Conservation (phyloP, 768 basidiomycete species). For the Boletus tylopilopsis region DNA sequence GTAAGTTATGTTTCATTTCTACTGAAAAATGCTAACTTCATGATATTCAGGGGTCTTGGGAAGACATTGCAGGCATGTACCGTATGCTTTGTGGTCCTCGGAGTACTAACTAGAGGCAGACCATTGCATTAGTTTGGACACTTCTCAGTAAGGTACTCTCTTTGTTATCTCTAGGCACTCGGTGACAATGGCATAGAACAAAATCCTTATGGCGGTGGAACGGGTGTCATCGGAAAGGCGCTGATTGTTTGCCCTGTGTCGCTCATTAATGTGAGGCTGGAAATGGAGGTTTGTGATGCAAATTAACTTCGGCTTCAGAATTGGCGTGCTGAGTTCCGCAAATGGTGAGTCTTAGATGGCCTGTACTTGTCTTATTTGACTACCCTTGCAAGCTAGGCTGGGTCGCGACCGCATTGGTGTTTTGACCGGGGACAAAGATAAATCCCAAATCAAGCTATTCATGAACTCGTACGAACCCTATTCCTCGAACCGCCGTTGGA, state of each 20-base stretch:
- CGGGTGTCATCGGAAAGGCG: constrained; percentile 65
- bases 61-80: constrained; percentile 77
- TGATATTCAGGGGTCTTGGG: constrained; percentile 79
- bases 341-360: constrained; percentile 66
- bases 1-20: constrained; percentile 36
- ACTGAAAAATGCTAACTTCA: constrained; percentile 9
- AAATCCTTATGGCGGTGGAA: constrained; percentile 65
- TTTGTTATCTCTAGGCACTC: constrained; percentile 2
- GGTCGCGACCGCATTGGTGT: constrained; percentile 55
- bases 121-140: constrained; percentile 91
- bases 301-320: constrained; percentile 48
- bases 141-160: constrained; percentile 66
- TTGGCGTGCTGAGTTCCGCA: constrained; percentile 93
- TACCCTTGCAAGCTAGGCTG: constrained; percentile 36
- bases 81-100: neutral
- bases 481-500: neutral
- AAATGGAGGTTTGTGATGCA: neutral
- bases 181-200: constrained; percentile 52
- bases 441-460: constrained; percentile 62
- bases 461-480: constrained; percentile 56
- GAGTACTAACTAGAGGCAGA: constrained; percentile 35
- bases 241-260: constrained; percentile 95
- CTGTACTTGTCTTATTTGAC: neutral
- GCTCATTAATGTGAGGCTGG: constrained; percentile 62
- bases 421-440: constrained; percentile 57